Percentiles rank a stretch among this genome's conserved stretches.
These are phyloP conservation scores for Neurospora tetrasperma DNA, from an alignment of 495 filamentous ascomycete species.

Conservation along the genomic window DNA sequence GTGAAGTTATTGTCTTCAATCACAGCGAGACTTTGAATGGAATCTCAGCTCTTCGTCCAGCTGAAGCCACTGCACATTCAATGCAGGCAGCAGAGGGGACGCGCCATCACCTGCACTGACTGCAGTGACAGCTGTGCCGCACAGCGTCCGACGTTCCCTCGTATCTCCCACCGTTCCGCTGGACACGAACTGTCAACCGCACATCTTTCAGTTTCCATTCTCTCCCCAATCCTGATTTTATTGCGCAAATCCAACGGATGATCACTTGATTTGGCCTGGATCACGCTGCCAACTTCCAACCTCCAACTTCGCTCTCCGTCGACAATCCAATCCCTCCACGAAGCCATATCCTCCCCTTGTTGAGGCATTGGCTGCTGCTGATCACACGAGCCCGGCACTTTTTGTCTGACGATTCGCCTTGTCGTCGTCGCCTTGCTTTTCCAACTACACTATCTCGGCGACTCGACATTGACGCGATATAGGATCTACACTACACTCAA, in stretches of 20 bases:
- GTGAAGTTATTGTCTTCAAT: not conserved
- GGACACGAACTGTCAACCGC: not conserved
- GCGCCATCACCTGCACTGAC: not conserved
- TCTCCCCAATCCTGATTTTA: not conserved
- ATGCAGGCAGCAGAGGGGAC: not conserved
- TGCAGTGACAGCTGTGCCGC: not conserved
- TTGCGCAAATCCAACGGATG: not conserved
- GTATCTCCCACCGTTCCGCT: not conserved
- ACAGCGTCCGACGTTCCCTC: not conserved
- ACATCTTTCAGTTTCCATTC: not conserved
- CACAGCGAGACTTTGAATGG: not conserved
- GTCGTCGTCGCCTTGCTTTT: not conserved
- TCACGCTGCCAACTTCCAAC: not conserved
- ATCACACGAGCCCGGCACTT: not conserved
- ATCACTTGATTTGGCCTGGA: not conserved
- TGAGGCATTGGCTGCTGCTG: not conserved
- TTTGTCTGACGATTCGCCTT: not conserved
- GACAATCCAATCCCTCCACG: not conserved
- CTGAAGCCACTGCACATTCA: not conserved
- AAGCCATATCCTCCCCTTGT: not conserved
- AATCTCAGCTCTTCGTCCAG: not conserved
- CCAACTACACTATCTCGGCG: not conserved
- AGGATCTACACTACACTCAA: no score
- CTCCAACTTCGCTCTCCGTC: not conserved
- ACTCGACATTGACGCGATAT: not conserved